Evolutionary conservation across 768 basidiomycete genomes (phyloP).

Genomic region (Tricholoma terreum): DNA sequence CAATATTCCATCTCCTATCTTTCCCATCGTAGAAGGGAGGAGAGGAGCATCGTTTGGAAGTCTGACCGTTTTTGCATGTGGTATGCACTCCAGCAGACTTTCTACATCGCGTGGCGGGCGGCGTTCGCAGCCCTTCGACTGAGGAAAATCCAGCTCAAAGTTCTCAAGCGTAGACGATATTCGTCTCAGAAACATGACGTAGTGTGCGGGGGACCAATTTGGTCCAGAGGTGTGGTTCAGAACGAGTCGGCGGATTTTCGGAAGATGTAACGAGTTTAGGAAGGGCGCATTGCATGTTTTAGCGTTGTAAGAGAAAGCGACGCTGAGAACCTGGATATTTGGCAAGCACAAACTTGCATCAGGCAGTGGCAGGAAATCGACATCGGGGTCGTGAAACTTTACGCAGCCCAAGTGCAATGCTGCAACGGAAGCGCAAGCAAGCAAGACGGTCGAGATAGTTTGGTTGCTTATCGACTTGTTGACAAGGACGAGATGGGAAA

Average conservation of each 20-base stretch:
- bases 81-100: not conserved
- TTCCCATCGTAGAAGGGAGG: not conserved
- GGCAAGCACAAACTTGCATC: not conserved
- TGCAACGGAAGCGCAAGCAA: not conserved
- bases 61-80: not conserved
- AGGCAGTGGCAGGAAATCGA: not conserved
- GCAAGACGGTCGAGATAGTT: not conserved
- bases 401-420: not conserved
- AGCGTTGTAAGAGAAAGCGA: not conserved
- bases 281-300: not conserved
- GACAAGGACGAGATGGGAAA: not conserved
- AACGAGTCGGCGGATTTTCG: not conserved
- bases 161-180: not conserved
- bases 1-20: not conserved
- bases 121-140: not conserved
- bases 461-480: not conserved
- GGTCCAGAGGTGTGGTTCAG: not conserved
- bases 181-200: not conserved
- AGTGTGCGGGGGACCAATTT: not conserved
- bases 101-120: not conserved
- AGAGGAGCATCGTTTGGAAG: not conserved
- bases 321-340: not conserved
- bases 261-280: not conserved
- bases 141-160: not conserved
- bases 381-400: not conserved